Evolutionary conservation across 441 rosid genomes (phyloP).

Genomic region (Populus hybrid): DNA sequence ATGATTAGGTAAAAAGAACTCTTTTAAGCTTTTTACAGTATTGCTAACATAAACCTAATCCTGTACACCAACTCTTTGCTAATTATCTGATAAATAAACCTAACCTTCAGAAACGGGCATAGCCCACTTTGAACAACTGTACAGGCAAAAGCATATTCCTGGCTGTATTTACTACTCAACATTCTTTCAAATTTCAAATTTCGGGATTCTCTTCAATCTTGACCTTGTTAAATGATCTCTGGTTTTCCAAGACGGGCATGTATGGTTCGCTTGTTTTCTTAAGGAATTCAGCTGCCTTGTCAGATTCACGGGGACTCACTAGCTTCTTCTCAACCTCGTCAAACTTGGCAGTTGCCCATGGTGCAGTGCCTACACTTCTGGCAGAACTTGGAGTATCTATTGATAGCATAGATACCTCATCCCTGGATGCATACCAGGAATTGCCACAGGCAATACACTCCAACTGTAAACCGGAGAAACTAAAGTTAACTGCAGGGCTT

Average conservation of each 20-base stretch:
- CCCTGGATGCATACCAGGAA: slow-evolving; percentile 93
- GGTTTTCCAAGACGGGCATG: slow-evolving; percentile 47
- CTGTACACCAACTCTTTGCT: not conserved
- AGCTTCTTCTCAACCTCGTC: slow-evolving; percentile 63
- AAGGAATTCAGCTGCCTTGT: slow-evolving; percentile 40
- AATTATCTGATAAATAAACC: not conserved
- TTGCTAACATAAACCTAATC: not conserved
- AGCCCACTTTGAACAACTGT: not conserved
- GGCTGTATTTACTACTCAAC: slow-evolving; percentile 10
- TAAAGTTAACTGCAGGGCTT: not conserved
- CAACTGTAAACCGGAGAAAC: slow-evolving; percentile 44
- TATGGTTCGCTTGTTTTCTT: slow-evolving; percentile 49
- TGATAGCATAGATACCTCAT: slow-evolving; percentile 73
- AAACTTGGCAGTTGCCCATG: slow-evolving; percentile 53
- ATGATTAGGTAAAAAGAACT: not conserved
- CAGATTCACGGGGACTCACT: slow-evolving; percentile 56
- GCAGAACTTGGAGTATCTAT: slow-evolving; percentile 55
- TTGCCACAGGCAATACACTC: slow-evolving; percentile 85
- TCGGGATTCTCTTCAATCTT: slow-evolving; percentile 36
- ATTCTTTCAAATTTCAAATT: slow-evolving; percentile 21
- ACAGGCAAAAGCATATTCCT: not conserved
- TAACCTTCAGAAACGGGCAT: not conserved
- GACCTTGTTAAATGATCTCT: slow-evolving; percentile 34
- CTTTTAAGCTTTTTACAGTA: not conserved
- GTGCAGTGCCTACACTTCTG: slow-evolving; percentile 46